These are phyloP conservation scores for Babesia caballi DNA, from an alignment of 169 alveolate genomes.

Conservation along the genomic window DNA sequence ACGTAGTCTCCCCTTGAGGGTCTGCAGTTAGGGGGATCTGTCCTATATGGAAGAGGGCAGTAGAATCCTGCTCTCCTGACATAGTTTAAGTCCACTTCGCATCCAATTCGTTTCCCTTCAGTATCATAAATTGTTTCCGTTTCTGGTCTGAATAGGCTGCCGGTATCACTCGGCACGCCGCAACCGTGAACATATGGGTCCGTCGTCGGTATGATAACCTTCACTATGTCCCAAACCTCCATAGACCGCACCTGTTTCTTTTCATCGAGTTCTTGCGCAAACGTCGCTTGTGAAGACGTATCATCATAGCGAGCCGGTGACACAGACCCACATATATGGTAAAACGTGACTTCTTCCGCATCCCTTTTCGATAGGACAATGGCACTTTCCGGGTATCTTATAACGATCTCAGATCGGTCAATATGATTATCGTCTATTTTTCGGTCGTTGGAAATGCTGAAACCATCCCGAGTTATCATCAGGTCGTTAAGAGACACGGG, in stretches of 20 bases:
- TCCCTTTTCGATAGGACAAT: neutral
- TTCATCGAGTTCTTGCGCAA: neutral
- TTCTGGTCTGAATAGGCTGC: slow-evolving; percentile 27
- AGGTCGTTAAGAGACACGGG: too few relatives aligned
- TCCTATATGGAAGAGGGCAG: slow-evolving; percentile 29
- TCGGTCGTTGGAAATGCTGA: neutral
- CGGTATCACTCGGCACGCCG: slow-evolving; percentile 14
- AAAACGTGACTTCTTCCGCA: neutral
- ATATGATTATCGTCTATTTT: neutral
- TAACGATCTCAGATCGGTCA: neutral
- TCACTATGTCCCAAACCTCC: slow-evolving; percentile 28
- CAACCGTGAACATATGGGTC: slow-evolving; percentile 55
- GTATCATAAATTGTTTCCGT: neutral
- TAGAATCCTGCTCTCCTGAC: slow-evolving; percentile 5
- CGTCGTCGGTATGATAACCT: slow-evolving; percentile 9
- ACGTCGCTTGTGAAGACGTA: neutral
- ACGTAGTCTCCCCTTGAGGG: neutral
- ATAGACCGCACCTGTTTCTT: neutral
- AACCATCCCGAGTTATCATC: neutral
- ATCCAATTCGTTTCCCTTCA: slow-evolving; percentile 23
- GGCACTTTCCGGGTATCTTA: neutral
- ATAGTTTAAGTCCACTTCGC: slow-evolving; percentile 3
- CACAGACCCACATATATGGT: neutral
- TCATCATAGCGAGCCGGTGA: neutral
- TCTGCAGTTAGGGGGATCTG: slow-evolving; percentile 12